Evolutionary conservation across 2,329 filamentous ascomycete species (phyloP), one percentile per base, ranked within the genome.

Genomic region (Fragosphaeria purpurea): DNA sequence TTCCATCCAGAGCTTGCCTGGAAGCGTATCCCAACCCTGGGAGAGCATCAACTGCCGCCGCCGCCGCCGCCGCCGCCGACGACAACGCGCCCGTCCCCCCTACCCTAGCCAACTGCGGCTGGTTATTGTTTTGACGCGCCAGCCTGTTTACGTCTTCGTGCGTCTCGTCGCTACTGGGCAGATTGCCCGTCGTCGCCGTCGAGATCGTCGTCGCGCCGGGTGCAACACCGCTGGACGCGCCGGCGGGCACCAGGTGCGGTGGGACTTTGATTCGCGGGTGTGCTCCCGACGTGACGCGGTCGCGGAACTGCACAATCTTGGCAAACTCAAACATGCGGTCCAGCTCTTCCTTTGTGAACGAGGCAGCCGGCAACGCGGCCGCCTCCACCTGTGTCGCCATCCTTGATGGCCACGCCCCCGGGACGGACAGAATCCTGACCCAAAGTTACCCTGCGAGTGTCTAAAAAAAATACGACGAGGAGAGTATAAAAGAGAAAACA

Each of bases 251-350:
- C 54, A 71, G 59, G 62, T 71, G 69, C 51, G 68, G 59, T 52
- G 75, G 73, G 37, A 74, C 63, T 63, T 80, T 82, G 67, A 84
- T 75, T 59, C 70, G 75, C 46, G 79, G 75, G 62, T 90, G 85
- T 59, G 76, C 81, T 62, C 90, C 89, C 65, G 86, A 80, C 63
- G 93, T 74, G 59, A 97, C 78, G 59, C 82, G 76, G 71, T 95
- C 86, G 67, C 83, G 84, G 67, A 97, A 82, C 59, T 75, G 79
- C 62, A 95, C 66, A 61, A 97, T 86, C 69, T 84, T 88, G 63
- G 85, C 79, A 71, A 88, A 93, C 67, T 90, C 80, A 60, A 73
- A 67, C 46, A 84, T 68, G 62, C 84, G 79, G 61, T 75, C 70
- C 52, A 73, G 63, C 57, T 79, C 74, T 54, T 74, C 71, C 55